Percentiles rank a stretch among this genome's conserved stretches.
These are phyloP conservation scores for Penicillium daleae DNA, from an alignment of 495 filamentous ascomycete species.

Conservation along the genomic window DNA sequence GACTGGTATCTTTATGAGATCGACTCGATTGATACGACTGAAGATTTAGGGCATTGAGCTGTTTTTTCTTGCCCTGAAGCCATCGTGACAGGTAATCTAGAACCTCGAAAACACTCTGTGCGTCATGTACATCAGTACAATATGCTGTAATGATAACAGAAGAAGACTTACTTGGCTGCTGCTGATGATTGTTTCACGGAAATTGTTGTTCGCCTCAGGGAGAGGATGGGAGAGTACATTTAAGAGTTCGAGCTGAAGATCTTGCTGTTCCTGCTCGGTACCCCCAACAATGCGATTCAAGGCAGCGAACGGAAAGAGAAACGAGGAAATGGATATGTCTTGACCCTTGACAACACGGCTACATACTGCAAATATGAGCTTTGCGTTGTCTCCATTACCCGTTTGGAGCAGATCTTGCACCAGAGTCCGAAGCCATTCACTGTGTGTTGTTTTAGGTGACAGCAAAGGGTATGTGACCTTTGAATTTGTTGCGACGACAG, in stretches of 20 bases:
- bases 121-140: constrained; percentile 12
- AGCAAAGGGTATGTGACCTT: constrained; percentile 79
- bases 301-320: constrained; percentile 82
- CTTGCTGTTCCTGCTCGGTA: constrained; percentile 62
- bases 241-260: constrained; percentile 71
- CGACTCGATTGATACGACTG: constrained; percentile 43
- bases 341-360: constrained; percentile 79
- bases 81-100: constrained; percentile 90
- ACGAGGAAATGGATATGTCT: constrained; percentile 80
- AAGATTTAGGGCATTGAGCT: constrained; percentile 42
- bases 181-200: constrained; percentile 71
- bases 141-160: background rate
- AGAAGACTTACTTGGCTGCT: constrained; percentile 74
- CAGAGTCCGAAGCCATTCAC: constrained; percentile 77
- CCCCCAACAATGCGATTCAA: constrained; percentile 78
- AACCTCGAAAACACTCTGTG: constrained; percentile 82
- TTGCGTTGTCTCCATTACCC: constrained; percentile 67
- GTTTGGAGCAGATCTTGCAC: constrained; percentile 81
- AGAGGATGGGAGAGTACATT: constrained; percentile 67
- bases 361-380: constrained; percentile 76
- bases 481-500: constrained; percentile 53
- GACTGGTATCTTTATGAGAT: constrained; percentile 39
- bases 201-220: constrained; percentile 52
- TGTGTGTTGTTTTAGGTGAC: constrained; percentile 61
- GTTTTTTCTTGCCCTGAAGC: constrained; percentile 80